phyloP scores from a whole-genome alignment of 1,284 basidiomycete species.

The Sparassis latifolia region DNA sequence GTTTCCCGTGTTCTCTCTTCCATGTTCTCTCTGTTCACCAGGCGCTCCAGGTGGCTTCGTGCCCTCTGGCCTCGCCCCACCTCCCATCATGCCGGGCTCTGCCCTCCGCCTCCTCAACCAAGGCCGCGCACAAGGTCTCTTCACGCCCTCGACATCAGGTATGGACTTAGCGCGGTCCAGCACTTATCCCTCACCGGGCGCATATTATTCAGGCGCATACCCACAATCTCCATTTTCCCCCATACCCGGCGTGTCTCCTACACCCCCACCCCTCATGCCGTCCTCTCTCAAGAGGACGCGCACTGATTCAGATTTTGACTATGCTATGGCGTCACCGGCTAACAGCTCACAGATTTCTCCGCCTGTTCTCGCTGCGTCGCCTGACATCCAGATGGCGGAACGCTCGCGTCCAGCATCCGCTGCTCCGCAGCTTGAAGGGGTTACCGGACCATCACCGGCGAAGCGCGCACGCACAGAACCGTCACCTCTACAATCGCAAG shows the following conservation, averaged over 20 bases:
- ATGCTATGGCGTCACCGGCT: slow-evolving; percentile 9
- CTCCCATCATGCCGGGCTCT: slow-evolving; percentile 76
- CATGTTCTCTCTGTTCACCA: slow-evolving; percentile 38
- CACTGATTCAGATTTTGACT: slow-evolving; percentile 37
- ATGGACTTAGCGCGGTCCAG: slow-evolving; percentile 31
- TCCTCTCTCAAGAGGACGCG: slow-evolving; percentile 39
- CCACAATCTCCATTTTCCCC: slow-evolving; percentile 34
- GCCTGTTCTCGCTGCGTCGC: slow-evolving; percentile 33
- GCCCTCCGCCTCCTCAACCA: slow-evolving; percentile 75
- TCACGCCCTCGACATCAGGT: slow-evolving; percentile 71
- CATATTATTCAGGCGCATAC: slow-evolving; percentile 34
- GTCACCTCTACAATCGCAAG: slow-evolving; percentile 24
- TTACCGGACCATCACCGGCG: slow-evolving; percentile 52
- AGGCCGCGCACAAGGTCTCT: slow-evolving; percentile 79
- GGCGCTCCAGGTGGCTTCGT: slow-evolving; percentile 33
- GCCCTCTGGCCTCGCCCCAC: slow-evolving; percentile 58
- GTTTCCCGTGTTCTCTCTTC: slow-evolving; percentile 47
- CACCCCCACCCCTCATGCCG: slow-evolving; percentile 38
- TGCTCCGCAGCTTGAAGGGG: slow-evolving; percentile 34
- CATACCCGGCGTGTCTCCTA: slow-evolving; percentile 37
- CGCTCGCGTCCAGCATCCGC: slow-evolving; percentile 43
- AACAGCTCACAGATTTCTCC: slow-evolving; percentile 20
- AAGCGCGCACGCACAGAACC: slow-evolving; percentile 61
- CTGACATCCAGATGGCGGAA: slow-evolving; percentile 40
- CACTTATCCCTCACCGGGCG: slow-evolving; percentile 25